Conservation (phyloP, 2,329 filamentous ascomycete species). For the Fusarium luffae region DNA sequence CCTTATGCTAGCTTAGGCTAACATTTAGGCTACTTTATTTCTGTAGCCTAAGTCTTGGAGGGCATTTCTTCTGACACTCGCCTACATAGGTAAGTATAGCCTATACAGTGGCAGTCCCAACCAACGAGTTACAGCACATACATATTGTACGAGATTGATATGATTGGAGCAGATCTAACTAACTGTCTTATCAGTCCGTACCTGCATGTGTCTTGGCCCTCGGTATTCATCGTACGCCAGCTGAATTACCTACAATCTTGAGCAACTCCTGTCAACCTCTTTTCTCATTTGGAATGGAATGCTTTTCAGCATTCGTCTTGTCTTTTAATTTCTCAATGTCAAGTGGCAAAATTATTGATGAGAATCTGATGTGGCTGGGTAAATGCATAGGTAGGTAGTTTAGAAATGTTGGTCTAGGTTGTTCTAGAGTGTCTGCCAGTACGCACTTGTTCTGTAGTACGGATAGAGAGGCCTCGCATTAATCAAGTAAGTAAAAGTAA, state of each 20-base stretch:
- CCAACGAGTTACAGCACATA: not conserved
- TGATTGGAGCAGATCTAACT: not conserved
- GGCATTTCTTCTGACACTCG: no score
- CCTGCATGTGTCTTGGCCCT: not conserved
- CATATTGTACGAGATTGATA: not conserved
- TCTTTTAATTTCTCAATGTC: not conserved
- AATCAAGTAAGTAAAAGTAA: no score
- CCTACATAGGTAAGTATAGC: not conserved
- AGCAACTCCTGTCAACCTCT: not conserved
- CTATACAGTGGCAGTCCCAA: not conserved
- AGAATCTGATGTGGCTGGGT: not conserved
- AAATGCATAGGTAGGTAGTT: not conserved
- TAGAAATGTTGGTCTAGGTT: not conserved
- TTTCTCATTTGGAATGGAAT: not conserved
- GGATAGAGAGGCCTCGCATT: constrained; percentile 14
- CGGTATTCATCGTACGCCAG: not conserved
- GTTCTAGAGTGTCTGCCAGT: not conserved
- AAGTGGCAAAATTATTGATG: not conserved
- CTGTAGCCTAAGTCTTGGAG: no score
- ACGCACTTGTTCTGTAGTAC: not conserved
- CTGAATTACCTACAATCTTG: not conserved
- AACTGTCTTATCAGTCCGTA: not conserved
- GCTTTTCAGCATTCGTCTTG: not conserved
- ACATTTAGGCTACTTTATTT: no score
- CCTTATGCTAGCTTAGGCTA: no score